Conservation (phyloP, 1,139 yeast genomes). For the Geotrichum candidum region DNA sequence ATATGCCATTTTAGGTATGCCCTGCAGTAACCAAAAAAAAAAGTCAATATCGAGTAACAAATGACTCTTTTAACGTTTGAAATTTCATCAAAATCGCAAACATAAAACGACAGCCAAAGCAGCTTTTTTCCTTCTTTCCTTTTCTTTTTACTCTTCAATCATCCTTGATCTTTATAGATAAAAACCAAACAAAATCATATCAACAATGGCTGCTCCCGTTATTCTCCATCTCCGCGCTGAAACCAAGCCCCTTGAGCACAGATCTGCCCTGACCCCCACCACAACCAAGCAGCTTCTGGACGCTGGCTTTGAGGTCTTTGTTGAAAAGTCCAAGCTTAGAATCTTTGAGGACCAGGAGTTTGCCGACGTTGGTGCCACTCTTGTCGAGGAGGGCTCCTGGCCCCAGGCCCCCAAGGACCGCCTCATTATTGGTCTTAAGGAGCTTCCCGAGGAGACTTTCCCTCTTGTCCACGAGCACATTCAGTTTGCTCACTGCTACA, state of each 20-base stretch:
- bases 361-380: slow-evolving; percentile 67
- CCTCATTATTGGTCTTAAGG: slow-evolving; percentile 88
- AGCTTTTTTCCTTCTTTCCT: not conserved
- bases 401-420: slow-evolving; percentile 81
- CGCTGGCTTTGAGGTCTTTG: slow-evolving; percentile 83
- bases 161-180: not conserved
- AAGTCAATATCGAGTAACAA: not conserved
- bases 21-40: no score
- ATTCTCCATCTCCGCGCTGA: slow-evolving; percentile 84
- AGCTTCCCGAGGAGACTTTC: slow-evolving; percentile 89
- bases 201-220: slow-evolving; percentile 17
- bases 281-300: slow-evolving; percentile 78
- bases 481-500: slow-evolving; percentile 98
- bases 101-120: not conserved
- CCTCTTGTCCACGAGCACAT: slow-evolving; percentile 94
- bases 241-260: slow-evolving; percentile 92
- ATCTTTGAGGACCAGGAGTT: slow-evolving; percentile 73
- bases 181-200: not conserved
- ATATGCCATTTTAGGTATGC: no score
- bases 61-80: not conserved
- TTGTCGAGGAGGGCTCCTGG: slow-evolving; percentile 95
- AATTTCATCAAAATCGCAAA: not conserved
- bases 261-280: slow-evolving; percentile 93
- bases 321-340: slow-evolving; percentile 82
- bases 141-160: not conserved